Evolutionary conservation across 2,329 filamentous ascomycete genomes (phyloP).

Genomic region (Elsinoe batatas): DNA sequence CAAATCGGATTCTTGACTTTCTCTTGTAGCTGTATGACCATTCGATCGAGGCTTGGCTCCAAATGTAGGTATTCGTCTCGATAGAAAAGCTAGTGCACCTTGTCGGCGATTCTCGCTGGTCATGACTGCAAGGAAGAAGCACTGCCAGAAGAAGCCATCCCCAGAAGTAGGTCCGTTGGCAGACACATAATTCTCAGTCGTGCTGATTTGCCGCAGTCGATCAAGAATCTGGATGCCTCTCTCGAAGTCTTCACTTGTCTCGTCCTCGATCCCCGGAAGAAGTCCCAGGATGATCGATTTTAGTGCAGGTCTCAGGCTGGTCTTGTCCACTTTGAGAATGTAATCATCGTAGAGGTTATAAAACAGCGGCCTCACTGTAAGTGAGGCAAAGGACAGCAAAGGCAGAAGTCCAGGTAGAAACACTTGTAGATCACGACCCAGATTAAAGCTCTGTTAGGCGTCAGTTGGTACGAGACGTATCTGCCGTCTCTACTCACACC

Average conservation of each 20-base stretch:
- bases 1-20: slow-evolving; percentile 25
- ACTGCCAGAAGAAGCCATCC: slow-evolving; percentile 92
- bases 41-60: not conserved
- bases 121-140: slow-evolving; percentile 85
- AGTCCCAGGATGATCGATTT: slow-evolving; percentile 85
- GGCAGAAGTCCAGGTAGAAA: slow-evolving; percentile 85
- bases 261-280: slow-evolving; percentile 85
- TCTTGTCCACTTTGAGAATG: slow-evolving; percentile 61
- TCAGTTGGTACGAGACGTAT: slow-evolving; percentile 12
- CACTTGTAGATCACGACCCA: slow-evolving; percentile 72
- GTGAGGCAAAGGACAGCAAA: slow-evolving; percentile 86
- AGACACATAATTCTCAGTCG: slow-evolving; percentile 37
- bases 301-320: slow-evolving; percentile 70
- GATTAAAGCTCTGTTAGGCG: slow-evolving; percentile 16
- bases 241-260: slow-evolving; percentile 95
- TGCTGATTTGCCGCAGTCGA: slow-evolving; percentile 61
- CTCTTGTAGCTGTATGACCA: not conserved
- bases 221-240: slow-evolving; percentile 70
- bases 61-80: slow-evolving; percentile 66
- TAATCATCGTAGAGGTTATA: slow-evolving; percentile 74
- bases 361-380: slow-evolving; percentile 78
- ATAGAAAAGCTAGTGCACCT: slow-evolving; percentile 79
- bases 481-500: slow-evolving; percentile 41
- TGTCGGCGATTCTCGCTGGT: slow-evolving; percentile 77
- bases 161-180: slow-evolving; percentile 44